These are phyloP conservation scores for Microstroma glucosiphilum DNA, from an alignment of 1,284 basidiomycete species.

Conservation along the genomic window DNA sequence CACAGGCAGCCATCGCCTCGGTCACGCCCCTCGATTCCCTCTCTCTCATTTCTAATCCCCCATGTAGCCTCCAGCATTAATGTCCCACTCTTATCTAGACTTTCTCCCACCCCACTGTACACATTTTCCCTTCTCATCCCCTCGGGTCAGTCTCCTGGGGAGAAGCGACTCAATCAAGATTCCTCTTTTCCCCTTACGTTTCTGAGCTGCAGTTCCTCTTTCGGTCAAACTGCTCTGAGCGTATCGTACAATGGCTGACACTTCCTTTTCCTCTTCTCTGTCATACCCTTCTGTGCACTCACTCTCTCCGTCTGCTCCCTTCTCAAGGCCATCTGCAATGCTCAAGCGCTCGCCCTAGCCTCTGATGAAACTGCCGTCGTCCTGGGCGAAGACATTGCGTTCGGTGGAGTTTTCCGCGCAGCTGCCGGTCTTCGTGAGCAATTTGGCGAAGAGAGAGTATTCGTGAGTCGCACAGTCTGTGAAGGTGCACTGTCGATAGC, in stretches of 20 bases:
- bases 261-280: background rate
- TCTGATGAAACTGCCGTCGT: constrained; percentile 74
- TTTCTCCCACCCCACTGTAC: too few species aligned
- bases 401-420: constrained; percentile 86
- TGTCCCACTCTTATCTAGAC: too few species aligned
- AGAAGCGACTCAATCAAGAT: too few species aligned
- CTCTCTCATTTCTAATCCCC: too few species aligned
- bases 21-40: too few species aligned
- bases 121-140: too few species aligned
- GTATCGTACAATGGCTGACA: too few species aligned
- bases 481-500: background rate
- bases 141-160: too few species aligned
- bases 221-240: too few species aligned
- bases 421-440: constrained; percentile 87
- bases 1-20: background rate
- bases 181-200: too few species aligned
- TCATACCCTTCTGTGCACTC: background rate
- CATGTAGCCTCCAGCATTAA: too few species aligned
- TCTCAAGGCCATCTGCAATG: constrained; percentile 38
- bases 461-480: background rate
- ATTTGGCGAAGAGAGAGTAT: constrained; percentile 61
- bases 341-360: constrained; percentile 32
- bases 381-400: constrained; percentile 56
- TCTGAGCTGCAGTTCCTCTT: too few species aligned
- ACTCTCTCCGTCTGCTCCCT: background rate